Evolutionary conservation across 73 alveolate species (phyloP).

Genomic region (Paraurostyla sp.): DNA sequence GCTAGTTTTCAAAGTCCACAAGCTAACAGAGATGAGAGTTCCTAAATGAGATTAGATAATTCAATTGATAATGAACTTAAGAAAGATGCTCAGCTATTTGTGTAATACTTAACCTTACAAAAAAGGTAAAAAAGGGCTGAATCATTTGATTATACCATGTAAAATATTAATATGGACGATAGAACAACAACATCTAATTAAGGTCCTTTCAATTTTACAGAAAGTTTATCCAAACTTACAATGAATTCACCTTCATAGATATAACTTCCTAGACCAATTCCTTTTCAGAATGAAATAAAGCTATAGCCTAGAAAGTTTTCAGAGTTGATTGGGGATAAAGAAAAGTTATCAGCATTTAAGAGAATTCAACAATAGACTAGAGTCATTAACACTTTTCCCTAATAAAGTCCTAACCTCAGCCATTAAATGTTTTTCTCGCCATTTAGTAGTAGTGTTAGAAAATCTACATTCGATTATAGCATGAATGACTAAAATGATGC

Average conservation of each 20-base stretch:
- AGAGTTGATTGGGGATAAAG: neutral
- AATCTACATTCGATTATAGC: no score
- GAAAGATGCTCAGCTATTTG: neutral
- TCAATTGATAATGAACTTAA: neutral
- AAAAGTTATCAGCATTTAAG: neutral
- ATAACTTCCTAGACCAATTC: neutral
- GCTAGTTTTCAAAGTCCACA: neutral
- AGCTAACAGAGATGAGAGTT: neutral
- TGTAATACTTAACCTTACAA: neutral
- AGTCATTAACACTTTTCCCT: neutral
- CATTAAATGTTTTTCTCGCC: neutral
- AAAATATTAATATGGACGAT: neutral
- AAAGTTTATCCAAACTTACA: neutral
- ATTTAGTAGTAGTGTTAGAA: no score
- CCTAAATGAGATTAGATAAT: neutral
- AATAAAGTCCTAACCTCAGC: neutral
- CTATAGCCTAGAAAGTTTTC: neutral
- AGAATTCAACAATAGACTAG: neutral
- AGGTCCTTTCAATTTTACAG: neutral
- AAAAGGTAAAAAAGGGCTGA: slow-evolving; percentile 8
- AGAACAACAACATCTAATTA: neutral
- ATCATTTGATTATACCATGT: slow-evolving; percentile 10
- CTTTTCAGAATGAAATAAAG: neutral
- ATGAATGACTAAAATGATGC: no score
- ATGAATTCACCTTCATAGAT: neutral